Percentiles rank a stretch among this genome's conserved stretches.
Conservation (phyloP, 1,139 yeast species). For the Blastobotrys persicus region DNA sequence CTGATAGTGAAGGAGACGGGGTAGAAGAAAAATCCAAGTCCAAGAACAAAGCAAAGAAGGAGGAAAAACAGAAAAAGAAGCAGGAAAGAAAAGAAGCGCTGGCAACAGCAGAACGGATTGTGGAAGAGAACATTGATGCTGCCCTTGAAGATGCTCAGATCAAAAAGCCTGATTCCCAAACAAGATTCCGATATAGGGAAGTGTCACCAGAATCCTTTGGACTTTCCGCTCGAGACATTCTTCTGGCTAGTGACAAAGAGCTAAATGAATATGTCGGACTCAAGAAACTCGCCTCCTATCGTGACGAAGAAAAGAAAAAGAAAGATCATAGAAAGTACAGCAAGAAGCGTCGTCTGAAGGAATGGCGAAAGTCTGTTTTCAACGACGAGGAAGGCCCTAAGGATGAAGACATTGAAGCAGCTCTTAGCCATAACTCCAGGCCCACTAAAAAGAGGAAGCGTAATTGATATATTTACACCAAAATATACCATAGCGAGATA, state of each 20-base stretch:
- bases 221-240: slow-evolving; percentile 77
- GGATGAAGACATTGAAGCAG: slow-evolving; percentile 27
- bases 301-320: slow-evolving; percentile 66
- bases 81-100: slow-evolving; percentile 60
- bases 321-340: slow-evolving; percentile 84
- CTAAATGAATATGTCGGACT: slow-evolving; percentile 81
- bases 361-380: slow-evolving; percentile 88
- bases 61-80: slow-evolving; percentile 59
- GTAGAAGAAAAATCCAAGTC: slow-evolving; percentile 19
- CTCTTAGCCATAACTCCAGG: slow-evolving; percentile 2
- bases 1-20: slow-evolving; percentile 30
- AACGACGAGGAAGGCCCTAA: slow-evolving; percentile 60
- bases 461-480: background rate
- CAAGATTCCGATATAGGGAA: slow-evolving; percentile 81
- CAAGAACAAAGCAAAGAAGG: slow-evolving; percentile 31
- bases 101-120: slow-evolving; percentile 69
- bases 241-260: slow-evolving; percentile 84
- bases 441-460: slow-evolving; percentile 20
- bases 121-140: slow-evolving; percentile 50
- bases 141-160: slow-evolving; percentile 32
- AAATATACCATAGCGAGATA: background rate
- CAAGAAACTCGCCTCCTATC: slow-evolving; percentile 90
- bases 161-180: slow-evolving; percentile 50
- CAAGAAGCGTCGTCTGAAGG: slow-evolving; percentile 76
- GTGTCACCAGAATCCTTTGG: slow-evolving; percentile 96